phyloP scores from a whole-genome alignment of 2,329 filamentous ascomycete species.

The Venturia nashicola region DNA sequence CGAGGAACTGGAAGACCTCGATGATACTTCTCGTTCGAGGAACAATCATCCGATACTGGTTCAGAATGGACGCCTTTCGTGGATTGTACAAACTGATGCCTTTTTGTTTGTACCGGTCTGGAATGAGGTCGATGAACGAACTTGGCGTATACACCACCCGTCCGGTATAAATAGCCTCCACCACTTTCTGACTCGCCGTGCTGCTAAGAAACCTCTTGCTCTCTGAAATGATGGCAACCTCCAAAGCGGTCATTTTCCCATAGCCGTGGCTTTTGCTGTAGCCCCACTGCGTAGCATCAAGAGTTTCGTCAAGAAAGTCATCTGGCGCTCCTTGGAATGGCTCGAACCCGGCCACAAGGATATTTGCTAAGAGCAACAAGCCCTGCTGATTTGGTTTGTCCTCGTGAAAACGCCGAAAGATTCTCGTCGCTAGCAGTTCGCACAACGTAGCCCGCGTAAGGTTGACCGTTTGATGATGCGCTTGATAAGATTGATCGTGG shows the following conservation, averaged over 20 bases:
- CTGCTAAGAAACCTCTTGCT: conserved; percentile 68
- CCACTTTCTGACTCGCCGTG: conserved; percentile 68
- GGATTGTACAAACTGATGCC: conserved; percentile 75
- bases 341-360: conserved; percentile 72
- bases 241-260: conserved; percentile 58
- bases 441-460: conserved; percentile 66
- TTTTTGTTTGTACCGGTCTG: conserved; percentile 74
- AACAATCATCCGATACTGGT: conserved; percentile 76
- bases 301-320: conserved; percentile 48
- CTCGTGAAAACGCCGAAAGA: conserved; percentile 67
- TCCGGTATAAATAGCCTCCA: conserved; percentile 71
- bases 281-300: conserved; percentile 28
- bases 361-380: conserved; percentile 61
- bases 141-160: conserved; percentile 73
- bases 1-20: conserved; percentile 61
- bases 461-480: conserved; percentile 71
- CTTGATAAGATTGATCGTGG: conserved; percentile 61
- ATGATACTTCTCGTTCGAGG: conserved; percentile 65
- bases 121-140: conserved; percentile 70
- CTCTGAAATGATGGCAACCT: conserved; percentile 73
- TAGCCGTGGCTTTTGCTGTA: conserved; percentile 29
- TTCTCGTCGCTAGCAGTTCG: conserved; percentile 66
- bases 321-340: conserved; percentile 73
- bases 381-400: conserved; percentile 60
- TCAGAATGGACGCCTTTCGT: conserved; percentile 59